These are phyloP conservation scores for Ogataea chonburiensis DNA, from an alignment of 805 yeast genomes.

Conservation along the genomic window DNA sequence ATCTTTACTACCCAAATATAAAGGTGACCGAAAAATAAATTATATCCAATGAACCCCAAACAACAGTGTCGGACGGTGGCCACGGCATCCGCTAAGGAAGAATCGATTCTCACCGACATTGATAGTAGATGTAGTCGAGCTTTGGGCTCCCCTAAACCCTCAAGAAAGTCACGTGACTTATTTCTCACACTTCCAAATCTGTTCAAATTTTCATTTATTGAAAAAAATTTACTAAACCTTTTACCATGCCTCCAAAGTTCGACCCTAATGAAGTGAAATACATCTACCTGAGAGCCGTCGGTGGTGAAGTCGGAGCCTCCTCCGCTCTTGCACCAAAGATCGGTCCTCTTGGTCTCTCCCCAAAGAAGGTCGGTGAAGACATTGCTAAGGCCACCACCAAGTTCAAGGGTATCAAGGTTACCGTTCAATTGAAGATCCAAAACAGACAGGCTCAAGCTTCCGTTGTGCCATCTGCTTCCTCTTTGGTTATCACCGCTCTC, in stretches of 20 bases:
- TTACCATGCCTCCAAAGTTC: conserved; percentile 93
- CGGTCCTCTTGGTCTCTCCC: conserved; percentile 99
- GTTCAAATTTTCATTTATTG: conserved; percentile 8
- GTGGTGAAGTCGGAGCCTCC: conserved; percentile 99
- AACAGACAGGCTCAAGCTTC: conserved; percentile 99
- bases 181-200: neutral
- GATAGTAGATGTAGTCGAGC: conserved; percentile 3
- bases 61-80: conserved; percentile 48
- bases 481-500: conserved; percentile 97
- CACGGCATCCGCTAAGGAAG: conserved; percentile 57
- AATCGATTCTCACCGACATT: conserved; percentile 53
- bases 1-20: conserved; percentile 47
- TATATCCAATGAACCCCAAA: neutral
- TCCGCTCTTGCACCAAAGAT: conserved; percentile 99
- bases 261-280: conserved; percentile 98
- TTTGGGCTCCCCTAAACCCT: conserved; percentile 5
- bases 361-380: conserved; percentile 99
- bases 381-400: conserved; percentile 99
- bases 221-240: conserved; percentile 12
- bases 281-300: conserved; percentile 99
- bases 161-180: conserved; percentile 14
- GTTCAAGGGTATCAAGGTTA: conserved; percentile 99
- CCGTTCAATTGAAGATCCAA: conserved; percentile 97
- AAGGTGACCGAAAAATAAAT: conserved; percentile 17
- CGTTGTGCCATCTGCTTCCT: conserved; percentile 99